Conservation (phyloP, 169 alveolate genomes). For the Pseudocohnilembus persalinus region DNA sequence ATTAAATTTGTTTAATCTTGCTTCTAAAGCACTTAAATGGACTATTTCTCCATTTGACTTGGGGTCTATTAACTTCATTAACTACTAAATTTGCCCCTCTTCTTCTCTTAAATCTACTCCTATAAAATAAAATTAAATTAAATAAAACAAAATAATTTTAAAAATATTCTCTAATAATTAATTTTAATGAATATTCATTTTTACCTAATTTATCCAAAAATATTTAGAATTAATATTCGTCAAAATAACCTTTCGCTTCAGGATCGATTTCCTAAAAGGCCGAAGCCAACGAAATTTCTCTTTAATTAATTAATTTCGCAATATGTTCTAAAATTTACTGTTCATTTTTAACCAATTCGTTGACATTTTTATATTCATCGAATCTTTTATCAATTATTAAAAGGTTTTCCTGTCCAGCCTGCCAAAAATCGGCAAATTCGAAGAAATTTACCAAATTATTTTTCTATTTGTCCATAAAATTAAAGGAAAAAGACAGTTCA, state of each 20-base stretch:
- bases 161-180: too few relatives aligned
- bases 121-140: too few relatives aligned
- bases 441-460: conserved; percentile 2
- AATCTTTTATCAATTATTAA: background rate
- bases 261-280: conserved; percentile 6
- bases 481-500: conserved; percentile 14
- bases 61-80: conserved; percentile 27
- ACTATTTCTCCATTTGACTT: conserved; percentile 6
- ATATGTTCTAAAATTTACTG: conserved; percentile 20
- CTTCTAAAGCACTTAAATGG: conserved; percentile 15
- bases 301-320: conserved; percentile 15
- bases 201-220: conserved; percentile 13
- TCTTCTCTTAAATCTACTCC: background rate
- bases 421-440: conserved; percentile 26
- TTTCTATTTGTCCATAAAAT: conserved; percentile 7
- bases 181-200: too few relatives aligned
- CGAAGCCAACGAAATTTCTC: conserved; percentile 19
- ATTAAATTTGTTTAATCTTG: conserved; percentile 9
- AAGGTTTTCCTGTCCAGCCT: conserved; percentile 1
- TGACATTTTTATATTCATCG: background rate
- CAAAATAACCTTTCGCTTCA: conserved; percentile 11
- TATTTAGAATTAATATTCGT: background rate
- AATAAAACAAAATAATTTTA: too few relatives aligned
- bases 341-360: background rate
- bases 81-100: background rate